A percentile compares a stretch with the other conserved stretches of the same genome.
Conservation (phyloP, 768 basidiomycete species). For the Fomitopsis pulvina region DNA sequence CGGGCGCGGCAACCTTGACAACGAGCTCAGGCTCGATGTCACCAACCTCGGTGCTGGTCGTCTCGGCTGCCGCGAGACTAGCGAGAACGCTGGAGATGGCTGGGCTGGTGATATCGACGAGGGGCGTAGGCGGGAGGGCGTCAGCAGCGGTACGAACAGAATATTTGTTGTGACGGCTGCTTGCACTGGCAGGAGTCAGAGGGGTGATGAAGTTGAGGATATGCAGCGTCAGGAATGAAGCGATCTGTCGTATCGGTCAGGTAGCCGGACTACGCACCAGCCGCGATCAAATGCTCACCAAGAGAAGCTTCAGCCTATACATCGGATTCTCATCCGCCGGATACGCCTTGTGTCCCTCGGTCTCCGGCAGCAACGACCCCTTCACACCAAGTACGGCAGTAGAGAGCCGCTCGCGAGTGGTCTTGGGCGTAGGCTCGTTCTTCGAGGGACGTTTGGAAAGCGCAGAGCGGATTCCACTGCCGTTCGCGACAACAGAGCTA, state of each 20-base stretch:
- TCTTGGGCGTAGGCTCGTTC: conserved; percentile 11
- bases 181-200: conserved; percentile 60
- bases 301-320: conserved; percentile 79
- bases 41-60: conserved; percentile 13
- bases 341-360: conserved; percentile 33
- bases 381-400: conserved; percentile 38
- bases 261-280: not conserved
- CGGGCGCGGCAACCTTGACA: conserved; percentile 56
- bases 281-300: conserved; percentile 40
- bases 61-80: conserved; percentile 39
- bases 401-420: conserved; percentile 22
- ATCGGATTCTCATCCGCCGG: conserved; percentile 72
- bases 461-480: conserved; percentile 19
- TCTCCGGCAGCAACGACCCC: conserved; percentile 41
- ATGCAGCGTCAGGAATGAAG: conserved; percentile 86
- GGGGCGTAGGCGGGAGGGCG: conserved; percentile 28
- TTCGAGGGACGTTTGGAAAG: conserved; percentile 16
- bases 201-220: conserved; percentile 91
- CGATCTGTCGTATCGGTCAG: conserved; percentile 44
- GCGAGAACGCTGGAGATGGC: conserved; percentile 52
- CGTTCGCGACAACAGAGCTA: conserved; percentile 16
- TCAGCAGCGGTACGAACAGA: conserved; percentile 18
- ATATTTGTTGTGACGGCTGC: conserved; percentile 38
- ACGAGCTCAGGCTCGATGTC: conserved; percentile 28
- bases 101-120: conserved; percentile 66